Conservation (phyloP, 225 moss, liverwort and hornwort species). For the Climacium dendroides region DNA sequence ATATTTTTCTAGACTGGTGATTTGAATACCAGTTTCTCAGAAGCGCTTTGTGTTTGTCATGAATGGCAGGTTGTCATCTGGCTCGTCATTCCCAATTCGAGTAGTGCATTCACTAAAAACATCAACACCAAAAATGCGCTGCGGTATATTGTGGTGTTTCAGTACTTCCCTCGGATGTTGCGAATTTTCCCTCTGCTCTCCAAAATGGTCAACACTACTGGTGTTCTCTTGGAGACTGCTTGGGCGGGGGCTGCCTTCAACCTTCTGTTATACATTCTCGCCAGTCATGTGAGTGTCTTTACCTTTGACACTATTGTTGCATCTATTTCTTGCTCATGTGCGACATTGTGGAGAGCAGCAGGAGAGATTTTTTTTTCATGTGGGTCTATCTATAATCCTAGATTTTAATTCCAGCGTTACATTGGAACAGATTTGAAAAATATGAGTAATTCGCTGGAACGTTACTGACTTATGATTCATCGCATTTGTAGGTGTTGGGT, state of each 20-base stretch:
- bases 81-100: conserved; percentile 24
- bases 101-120: not conserved
- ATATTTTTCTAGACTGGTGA: not conserved
- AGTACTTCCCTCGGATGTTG: conserved; percentile 56
- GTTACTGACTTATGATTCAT: not conserved
- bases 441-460: not conserved
- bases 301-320: not conserved
- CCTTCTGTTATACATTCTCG: conserved; percentile 78
- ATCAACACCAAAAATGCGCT: conserved; percentile 35
- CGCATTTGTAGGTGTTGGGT: conserved; percentile 47
- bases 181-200: conserved; percentile 40
- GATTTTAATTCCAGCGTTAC: not conserved
- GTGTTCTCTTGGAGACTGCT: conserved; percentile 86
- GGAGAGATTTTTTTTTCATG: not conserved
- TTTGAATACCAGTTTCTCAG: not conserved
- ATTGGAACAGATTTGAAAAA: not conserved
- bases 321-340: not conserved
- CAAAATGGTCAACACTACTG: conserved; percentile 55
- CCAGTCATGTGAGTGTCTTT: conserved; percentile 59
- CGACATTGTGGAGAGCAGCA: not conserved
- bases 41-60: not conserved
- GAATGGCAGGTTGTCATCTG: conserved; percentile 38
- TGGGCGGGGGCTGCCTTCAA: conserved; percentile 98
- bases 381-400: not conserved
- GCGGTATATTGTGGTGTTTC: conserved; percentile 36